Evolutionary conservation across 2,329 filamentous ascomycete genomes (phyloP).

Genomic region (Aspergillus awamori): DNA sequence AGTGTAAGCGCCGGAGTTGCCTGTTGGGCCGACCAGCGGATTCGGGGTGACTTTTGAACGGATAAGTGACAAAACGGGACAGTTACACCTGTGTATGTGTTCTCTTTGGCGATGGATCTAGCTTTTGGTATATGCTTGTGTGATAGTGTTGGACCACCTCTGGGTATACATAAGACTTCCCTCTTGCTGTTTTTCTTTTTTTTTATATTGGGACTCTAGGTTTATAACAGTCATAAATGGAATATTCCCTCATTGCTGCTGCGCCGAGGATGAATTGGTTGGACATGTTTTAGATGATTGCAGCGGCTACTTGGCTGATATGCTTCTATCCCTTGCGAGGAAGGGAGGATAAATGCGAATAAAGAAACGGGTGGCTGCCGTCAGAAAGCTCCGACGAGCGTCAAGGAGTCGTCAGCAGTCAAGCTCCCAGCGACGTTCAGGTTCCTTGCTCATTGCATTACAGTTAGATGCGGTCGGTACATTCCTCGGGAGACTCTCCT

Average conservation of each 20-base stretch:
- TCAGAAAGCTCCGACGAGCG: not conserved
- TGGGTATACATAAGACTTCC: not conserved
- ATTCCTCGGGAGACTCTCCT: not conserved
- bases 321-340: not conserved
- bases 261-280: not conserved
- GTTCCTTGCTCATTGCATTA: not conserved
- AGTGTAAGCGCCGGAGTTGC: slow-evolving; percentile 1
- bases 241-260: not conserved
- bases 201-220: not conserved
- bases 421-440: not conserved
- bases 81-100: not conserved
- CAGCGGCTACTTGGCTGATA: not conserved
- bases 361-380: slow-evolving; percentile 3
- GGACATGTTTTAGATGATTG: not conserved
- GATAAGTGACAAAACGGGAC: not conserved
- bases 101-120: not conserved
- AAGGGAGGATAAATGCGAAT: not conserved
- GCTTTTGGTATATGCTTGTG: not conserved
- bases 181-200: not conserved
- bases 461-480: not conserved
- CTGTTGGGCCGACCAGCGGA: not conserved
- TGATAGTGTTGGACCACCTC: not conserved
- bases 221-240: slow-evolving; percentile 4
- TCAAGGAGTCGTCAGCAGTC: not conserved
- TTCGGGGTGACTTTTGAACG: not conserved